Percentiles rank a stretch among this genome's conserved stretches.
phyloP scores from a whole-genome alignment of 805 yeast species.

The Sugiyamaella mastotermitis region DNA sequence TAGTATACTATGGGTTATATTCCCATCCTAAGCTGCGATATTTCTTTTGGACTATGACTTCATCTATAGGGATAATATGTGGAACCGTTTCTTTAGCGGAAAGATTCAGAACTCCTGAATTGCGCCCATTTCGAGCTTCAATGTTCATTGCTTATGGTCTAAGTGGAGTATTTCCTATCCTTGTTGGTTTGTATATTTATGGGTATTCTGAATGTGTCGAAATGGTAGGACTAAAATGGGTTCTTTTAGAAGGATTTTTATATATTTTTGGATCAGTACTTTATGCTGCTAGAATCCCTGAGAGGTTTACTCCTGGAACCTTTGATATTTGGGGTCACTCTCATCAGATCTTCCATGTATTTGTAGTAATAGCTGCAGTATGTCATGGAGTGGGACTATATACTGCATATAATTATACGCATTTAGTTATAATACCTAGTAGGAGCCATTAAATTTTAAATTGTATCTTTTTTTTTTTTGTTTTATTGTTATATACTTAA shows the following conservation, averaged over 20 bases:
- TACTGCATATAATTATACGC: conserved; percentile 40
- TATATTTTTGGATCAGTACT: conserved; percentile 75
- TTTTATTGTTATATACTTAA: background rate
- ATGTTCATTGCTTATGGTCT: conserved; percentile 80
- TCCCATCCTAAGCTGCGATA: conserved; percentile 31
- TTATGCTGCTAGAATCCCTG: conserved; percentile 78
- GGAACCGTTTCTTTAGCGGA: conserved; percentile 57
- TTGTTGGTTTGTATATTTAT: conserved; percentile 42
- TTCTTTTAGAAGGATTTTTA: conserved; percentile 62
- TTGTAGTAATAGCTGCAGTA: conserved; percentile 69
- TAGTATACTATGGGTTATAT: conserved; percentile 41
- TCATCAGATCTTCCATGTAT: conserved; percentile 76
- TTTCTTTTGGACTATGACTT: conserved; percentile 32
- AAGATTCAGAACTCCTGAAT: conserved; percentile 59
- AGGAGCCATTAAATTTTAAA: no score
- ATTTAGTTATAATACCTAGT: no score
- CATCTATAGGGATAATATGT: conserved; percentile 55
- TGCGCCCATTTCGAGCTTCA: conserved; percentile 70
- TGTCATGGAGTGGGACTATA: conserved; percentile 66
- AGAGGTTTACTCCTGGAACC: conserved; percentile 53
- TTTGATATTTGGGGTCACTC: conserved; percentile 74
- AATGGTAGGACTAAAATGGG: conserved; percentile 55
- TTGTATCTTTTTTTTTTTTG: background rate
- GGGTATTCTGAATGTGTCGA: conserved; percentile 45
- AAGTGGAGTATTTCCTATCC: conserved; percentile 66